Base-by-base conservation (phyloP, 2,329 filamentous ascomycete species). In the Fusarium duplospermum region DNA sequence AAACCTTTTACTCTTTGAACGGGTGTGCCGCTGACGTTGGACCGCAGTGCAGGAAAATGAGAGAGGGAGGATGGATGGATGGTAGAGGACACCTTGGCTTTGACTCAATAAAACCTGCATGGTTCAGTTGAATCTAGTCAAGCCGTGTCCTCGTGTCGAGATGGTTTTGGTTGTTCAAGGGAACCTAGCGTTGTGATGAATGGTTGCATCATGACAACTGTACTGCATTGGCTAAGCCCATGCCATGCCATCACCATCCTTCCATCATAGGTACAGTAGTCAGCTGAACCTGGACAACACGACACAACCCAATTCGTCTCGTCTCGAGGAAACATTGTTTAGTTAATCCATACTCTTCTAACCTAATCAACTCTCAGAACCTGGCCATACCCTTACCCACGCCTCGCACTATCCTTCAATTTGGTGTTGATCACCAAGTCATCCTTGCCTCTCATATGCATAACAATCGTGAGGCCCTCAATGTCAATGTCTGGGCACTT, bases 391-490 rank as follows among this genome's bases (percentile, higher is more conserved):
- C 50, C 40, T 45, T 47, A 58, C 56, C 47, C 59, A 33, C 58
- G 57, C 40, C 42, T 68, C 58, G 45, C 29, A 29, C 71, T 70
- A 31, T 74, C 64, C 58, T 70, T 80, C 70, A 88, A 79, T 75
- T 88, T 84, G 4, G 87, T 88, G 64, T 86, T 87, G 74, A 89
- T 86, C 56, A 88, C 83, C 75, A 89, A 73, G 69, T 89, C 87
- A 57, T 88, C 86, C 77, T 83, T 86, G 52, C 84, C 83, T 73
- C 79, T 85, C 74, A 87, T 79, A 78, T 88, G 87, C 78, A 89
- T 81, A 56, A 88, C 84, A 68, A 88, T 85, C 7, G 87, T 89
- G 61, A 89, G 76, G 13, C 86, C 86, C 67, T 87, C 82, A 33
- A 89, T 84, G 18, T 83, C 84, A 54, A 85, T 71, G 27, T 85